Base-by-base conservation (phyloP, 2,329 filamentous ascomycete genomes). In the Cytospora chrysosperma region DNA sequence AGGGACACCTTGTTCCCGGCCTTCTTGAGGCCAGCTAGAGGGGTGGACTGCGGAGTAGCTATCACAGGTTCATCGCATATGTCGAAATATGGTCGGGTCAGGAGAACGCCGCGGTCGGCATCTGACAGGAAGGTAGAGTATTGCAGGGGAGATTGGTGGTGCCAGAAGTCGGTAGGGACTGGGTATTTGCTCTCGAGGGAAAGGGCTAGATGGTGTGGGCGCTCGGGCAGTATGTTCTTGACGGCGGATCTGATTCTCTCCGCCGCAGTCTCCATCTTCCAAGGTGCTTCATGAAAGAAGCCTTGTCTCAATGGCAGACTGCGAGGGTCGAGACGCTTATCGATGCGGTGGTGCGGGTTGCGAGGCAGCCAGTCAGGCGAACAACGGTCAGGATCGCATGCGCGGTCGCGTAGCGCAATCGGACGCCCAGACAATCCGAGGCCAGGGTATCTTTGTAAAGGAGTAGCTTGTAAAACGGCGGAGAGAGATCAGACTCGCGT, bases 191-290 rank as follows among this genome's bases (percentile, higher is more conserved):
- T 76, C 68, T 81, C 78, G 56, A 80, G 72, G 40, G 77, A 79
- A 67, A 81, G 74, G 43, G 82, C 81, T 40, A 87, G 78, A 67
- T 83, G 81, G 71, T 86, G 81, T 67, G 82, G 80, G 71, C 77
- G 77, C 64, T 78, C 75, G 67, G 83, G 83, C 67, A 85, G 74
- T 67, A 82, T 78, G 71, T 76, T 76, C 76, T 83, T 78, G 70
- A 79, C 78, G 73, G 85, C 76, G 74, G 75, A 78, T 74, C 83
- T 75, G 75, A 84, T 79, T 76, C 78, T 81, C 77, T 84, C 83
- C 74, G 79, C 81, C 78, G 82, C 81, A 79, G 78, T 81, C 79
- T 85, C 83, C 83, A 86, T 86, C 75, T 76, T 81, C 78, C 73
- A 64, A 56, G 59, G 62, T 64, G 54, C 64, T 63, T 65, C 64